Evolutionary conservation across 352 stramenopile genomes (phyloP), one percentile per base, ranked within the genome.

Genomic region (Phytophthora pseudosyringae): DNA sequence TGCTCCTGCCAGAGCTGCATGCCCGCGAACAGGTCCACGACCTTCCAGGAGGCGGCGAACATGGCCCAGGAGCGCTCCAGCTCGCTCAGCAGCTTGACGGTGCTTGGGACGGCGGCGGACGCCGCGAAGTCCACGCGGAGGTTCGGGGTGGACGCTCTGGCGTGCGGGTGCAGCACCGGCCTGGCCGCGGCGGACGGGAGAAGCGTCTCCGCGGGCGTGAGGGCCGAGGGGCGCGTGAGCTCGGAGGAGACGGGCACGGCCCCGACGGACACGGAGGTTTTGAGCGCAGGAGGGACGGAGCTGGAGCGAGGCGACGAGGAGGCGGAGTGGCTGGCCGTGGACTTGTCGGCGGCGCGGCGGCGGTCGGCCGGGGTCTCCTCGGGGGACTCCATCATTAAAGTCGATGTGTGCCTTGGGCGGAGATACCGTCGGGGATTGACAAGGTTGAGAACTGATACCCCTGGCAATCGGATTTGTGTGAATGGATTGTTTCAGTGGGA

Each of bases 1-100:
- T 83, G 73, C 59, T 91, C 78, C 55, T 89, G 80, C 73, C 80
- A 91, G 48, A 91, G 78, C 61, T 91, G 82, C 61, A 88, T 68
- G 55, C 82, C 82, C 4, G 71, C 76, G 46, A 91, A 91, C 45
- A 91, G 64, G 44, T 91, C 82, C 56, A 84, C 78, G 41, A 89
- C 82, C 43, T 73, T 78, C 82, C 82, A 91, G 32, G 67, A 80
- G 26, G 80, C 78, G 4, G 77, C 68, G 57, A 91, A 91, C 82
- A 91, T 91, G 61, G 80, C 69, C 79, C 80, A 89, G 9, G 82
- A 91, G 16, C 70, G 67, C 63, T 91, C 82, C n/a, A 91, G 59
- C 49, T 91, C 82, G 58, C 80, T 89, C 68, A 91, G 59, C 28
- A 91, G 68, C 71, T 87, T 89, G 21, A 91, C 69, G 18, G 79